Percentiles rank a stretch among this genome's conserved stretches.
Conservation (phyloP, 495 filamentous ascomycete species). For the Amorphotheca resinae region DNA sequence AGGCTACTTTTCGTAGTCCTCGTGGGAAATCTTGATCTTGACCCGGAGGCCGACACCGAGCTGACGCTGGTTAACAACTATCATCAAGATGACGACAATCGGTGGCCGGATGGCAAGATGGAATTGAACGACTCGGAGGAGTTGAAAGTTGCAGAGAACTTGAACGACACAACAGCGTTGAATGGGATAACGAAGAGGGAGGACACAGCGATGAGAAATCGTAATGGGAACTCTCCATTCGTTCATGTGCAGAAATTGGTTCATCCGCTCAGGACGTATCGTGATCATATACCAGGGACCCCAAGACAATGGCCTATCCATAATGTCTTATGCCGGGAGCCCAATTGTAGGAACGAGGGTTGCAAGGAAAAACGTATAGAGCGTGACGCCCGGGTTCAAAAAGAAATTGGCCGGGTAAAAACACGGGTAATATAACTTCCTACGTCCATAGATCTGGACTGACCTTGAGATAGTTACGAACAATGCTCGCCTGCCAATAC, state of each 20-base stretch:
- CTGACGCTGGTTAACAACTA: not conserved
- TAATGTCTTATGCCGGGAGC: not conserved
- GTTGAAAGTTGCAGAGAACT: not conserved
- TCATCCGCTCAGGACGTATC: constrained; percentile 4
- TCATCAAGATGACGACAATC: not conserved
- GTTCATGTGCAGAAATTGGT: constrained; percentile 9
- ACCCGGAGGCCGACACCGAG: not conserved
- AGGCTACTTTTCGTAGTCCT: constrained; percentile 10
- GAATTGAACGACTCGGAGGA: not conserved
- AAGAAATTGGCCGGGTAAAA: constrained; percentile 9
- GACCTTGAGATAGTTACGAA: not conserved
- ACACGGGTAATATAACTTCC: constrained; percentile 1
- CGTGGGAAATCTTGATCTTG: constrained; percentile 11
- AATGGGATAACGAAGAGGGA: too few species aligned
- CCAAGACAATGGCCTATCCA: constrained; percentile 7
- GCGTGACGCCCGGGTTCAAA: not conserved
- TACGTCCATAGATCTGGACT: not conserved
- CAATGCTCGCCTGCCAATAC: constrained; percentile 10
- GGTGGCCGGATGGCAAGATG: constrained; percentile 2
- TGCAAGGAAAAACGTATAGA: constrained; percentile 4
- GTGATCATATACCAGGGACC: constrained; percentile 1
- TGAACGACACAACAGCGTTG: too few species aligned
- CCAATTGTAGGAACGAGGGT: not conserved
- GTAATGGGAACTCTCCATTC: not conserved
- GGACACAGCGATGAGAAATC: too few species aligned